phyloP scores from a whole-genome alignment of 164 flowering plant species.

The Protea cynaroides region DNA sequence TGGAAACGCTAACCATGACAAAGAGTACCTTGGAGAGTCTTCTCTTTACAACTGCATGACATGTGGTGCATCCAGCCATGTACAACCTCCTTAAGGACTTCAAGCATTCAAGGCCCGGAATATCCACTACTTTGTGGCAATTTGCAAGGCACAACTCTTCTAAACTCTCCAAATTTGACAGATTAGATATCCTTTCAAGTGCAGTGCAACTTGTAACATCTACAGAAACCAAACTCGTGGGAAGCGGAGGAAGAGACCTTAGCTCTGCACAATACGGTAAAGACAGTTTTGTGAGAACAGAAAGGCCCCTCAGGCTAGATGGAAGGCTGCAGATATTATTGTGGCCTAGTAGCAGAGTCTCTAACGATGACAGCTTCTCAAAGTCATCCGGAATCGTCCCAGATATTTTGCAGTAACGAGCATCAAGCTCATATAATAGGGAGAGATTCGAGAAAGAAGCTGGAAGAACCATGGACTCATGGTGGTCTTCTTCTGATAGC shows the following conservation, averaged over 20 bases:
- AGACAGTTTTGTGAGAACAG: conserved; percentile 18
- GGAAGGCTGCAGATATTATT: conserved; percentile 34
- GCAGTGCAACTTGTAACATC: conserved; percentile 23
- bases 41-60: conserved; percentile 16
- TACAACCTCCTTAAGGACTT: conserved; percentile 31
- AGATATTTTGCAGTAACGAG: conserved; percentile 27
- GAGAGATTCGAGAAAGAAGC: conserved; percentile 31
- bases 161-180: conserved; percentile 26
- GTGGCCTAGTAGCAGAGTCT: conserved; percentile 22
- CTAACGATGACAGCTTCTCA: conserved; percentile 29
- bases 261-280: conserved; percentile 26
- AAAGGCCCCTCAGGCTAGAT: conserved; percentile 28
- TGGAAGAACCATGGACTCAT: conserved; percentile 15
- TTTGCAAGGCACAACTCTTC: conserved; percentile 24
- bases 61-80: conserved; percentile 26
- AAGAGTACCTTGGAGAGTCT: conserved; percentile 21
- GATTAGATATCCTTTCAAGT: conserved; percentile 25
- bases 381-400: conserved; percentile 34
- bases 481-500: not conserved
- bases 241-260: conserved; percentile 33
- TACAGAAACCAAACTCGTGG: conserved; percentile 25
- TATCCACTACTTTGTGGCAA: conserved; percentile 25
- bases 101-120: conserved; percentile 38
- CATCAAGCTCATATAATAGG: conserved; percentile 23
- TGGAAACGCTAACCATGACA: too few relatives aligned